Evolutionary conservation across 306 rosid genomes (phyloP).

Genomic region (Quercus glauca): DNA sequence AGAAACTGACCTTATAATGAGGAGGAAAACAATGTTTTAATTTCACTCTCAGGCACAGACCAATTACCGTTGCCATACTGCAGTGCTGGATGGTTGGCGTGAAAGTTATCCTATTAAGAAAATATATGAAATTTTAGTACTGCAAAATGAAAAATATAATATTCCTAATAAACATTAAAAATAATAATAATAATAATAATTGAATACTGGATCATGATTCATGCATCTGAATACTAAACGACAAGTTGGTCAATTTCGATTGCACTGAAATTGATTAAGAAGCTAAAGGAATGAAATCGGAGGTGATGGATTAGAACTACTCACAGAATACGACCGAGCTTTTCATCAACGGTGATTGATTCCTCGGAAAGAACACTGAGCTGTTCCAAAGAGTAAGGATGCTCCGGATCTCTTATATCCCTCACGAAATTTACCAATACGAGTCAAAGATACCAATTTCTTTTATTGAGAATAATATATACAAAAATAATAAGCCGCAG

Average conservation of each 20-base stretch:
- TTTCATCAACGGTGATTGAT: conserved; percentile 87
- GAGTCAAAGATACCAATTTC: conserved; percentile 57
- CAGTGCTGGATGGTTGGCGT: conserved; percentile 97
- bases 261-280: not conserved
- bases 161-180: not conserved
- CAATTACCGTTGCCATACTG: conserved; percentile 95
- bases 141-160: not conserved
- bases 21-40: conserved; percentile 81
- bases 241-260: not conserved
- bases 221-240: no score
- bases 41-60: conserved; percentile 89
- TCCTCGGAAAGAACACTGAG: conserved; percentile 94
- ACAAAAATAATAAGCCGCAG: not conserved
- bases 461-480: no score
- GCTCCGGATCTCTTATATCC: conserved; percentile 99
- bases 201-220: no score
- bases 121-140: not conserved
- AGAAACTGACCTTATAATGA: conserved; percentile 72
- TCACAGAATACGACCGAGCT: conserved; percentile 79
- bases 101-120: conserved; percentile 72
- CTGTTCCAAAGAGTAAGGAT: conserved; percentile 96
- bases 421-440: conserved; percentile 74
- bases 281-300: not conserved
- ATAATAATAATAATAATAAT: no score
- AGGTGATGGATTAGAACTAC: conserved; percentile 4